Evolutionary conservation across 306 rosid species (phyloP).

Genomic region (Begonia loranthoides): DNA sequence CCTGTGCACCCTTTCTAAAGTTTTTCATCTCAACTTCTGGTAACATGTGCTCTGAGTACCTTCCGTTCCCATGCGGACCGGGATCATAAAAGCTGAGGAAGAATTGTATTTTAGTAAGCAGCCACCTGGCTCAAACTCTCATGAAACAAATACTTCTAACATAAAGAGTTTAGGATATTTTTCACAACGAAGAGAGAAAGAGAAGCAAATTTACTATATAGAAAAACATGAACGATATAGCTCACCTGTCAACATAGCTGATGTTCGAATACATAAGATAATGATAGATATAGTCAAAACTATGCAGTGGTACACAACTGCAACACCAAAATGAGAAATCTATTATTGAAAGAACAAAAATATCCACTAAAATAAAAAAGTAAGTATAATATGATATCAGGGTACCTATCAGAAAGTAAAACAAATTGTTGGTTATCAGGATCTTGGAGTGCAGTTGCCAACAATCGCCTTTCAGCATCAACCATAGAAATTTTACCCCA

Average conservation of each 20-base stretch:
- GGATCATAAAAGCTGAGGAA: conserved; percentile 81
- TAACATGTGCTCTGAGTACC: conserved; percentile 87
- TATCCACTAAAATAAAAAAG: conserved; percentile 14
- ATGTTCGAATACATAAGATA: conserved; percentile 69
- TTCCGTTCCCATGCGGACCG: conserved; percentile 95
- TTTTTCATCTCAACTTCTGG: conserved; percentile 89
- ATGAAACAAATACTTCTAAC: too few relatives aligned
- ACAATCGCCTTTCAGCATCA: conserved; percentile 89
- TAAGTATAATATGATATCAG: conserved; percentile 12
- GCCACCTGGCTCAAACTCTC: background rate
- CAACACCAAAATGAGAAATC: conserved; percentile 25
- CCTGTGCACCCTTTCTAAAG: conserved; percentile 99
- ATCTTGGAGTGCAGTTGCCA: conserved; percentile 87
- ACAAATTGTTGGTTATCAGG: conserved; percentile 84
- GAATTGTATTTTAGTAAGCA: background rate
- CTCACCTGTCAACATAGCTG: conserved; percentile 94
- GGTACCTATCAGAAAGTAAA: conserved; percentile 90
- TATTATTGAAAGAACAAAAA: conserved; percentile 14
- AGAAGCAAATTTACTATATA: background rate
- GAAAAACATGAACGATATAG: background rate
- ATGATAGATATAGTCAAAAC: conserved; percentile 66
- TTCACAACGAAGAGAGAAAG: too few relatives aligned
- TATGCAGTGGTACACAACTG: conserved; percentile 88
- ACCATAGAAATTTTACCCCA: conserved; percentile 99
- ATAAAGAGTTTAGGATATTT: too few relatives aligned